A percentile compares a stretch with the other conserved stretches of the same genome.
These are phyloP conservation scores for Trichocladium antarcticum DNA, from an alignment of 495 filamentous ascomycete genomes.

Conservation along the genomic window DNA sequence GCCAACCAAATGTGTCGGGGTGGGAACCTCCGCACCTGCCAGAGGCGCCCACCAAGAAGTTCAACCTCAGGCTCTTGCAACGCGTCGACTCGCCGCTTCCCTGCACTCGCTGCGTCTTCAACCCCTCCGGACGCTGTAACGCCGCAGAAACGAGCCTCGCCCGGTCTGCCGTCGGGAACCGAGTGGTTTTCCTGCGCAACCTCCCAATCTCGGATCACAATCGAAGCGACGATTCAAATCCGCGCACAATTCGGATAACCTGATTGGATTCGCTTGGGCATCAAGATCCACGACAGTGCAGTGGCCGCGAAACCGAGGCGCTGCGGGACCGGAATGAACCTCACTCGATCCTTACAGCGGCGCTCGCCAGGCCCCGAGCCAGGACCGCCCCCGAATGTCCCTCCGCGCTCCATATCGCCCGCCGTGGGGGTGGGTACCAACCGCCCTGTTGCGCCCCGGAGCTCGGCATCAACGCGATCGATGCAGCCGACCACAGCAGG, in stretches of 20 bases:
- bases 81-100: not conserved
- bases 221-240: not conserved
- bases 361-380: slow-evolving; percentile 41
- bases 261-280: not conserved
- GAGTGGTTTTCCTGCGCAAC: not conserved
- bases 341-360: slow-evolving; percentile 33
- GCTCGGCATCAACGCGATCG: slow-evolving; percentile 30
- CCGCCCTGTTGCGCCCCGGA: slow-evolving; percentile 32
- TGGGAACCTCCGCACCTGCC: slow-evolving; percentile 3
- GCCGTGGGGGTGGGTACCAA: slow-evolving; percentile 28
- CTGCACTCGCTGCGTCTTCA: not conserved
- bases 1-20: slow-evolving; percentile 1
- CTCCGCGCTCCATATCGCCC: slow-evolving; percentile 34
- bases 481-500: slow-evolving; percentile 14
- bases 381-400: slow-evolving; percentile 32
- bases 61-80: not conserved
- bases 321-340: slow-evolving; percentile 26
- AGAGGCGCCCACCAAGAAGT: not conserved
- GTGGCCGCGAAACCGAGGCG: not conserved
- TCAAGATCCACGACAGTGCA: not conserved
- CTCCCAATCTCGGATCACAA: not conserved
- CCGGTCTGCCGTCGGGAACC: not conserved
- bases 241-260: not conserved
- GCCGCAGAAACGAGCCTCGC: not conserved
- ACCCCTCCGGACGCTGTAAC: not conserved